These are phyloP conservation scores for Evernia prunastri DNA, from an alignment of 495 filamentous ascomycete species.

Conservation along the genomic window DNA sequence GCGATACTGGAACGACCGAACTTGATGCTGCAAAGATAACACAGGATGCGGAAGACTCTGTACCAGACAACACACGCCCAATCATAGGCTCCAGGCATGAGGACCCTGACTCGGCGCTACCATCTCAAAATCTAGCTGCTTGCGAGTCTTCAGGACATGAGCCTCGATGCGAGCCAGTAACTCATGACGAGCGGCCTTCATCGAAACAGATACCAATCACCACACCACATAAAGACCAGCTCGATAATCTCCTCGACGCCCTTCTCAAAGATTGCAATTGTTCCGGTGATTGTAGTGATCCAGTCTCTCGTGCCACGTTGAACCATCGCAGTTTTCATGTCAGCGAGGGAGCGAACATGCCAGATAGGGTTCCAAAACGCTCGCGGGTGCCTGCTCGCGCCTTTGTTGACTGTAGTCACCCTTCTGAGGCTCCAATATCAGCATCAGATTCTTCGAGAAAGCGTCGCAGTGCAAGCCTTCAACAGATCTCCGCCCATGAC, in stretches of 20 bases:
- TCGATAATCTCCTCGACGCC: constrained; percentile 2
- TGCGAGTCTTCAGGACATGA: not conserved
- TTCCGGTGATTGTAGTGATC: not conserved
- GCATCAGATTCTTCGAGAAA: not conserved
- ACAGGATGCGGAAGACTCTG: not conserved
- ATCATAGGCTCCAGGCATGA: not conserved
- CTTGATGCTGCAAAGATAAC: not conserved
- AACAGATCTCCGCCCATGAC: not conserved
- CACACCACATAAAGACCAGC: not conserved
- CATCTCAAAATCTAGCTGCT: not conserved
- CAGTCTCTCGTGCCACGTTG: not conserved
- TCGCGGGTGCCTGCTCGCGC: not conserved
- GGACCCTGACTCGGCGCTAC: not conserved
- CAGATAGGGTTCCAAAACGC: not conserved
- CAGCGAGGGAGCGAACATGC: not conserved
- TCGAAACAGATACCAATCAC: not conserved
- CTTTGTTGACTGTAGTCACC: too few relatives aligned
- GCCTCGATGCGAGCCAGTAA: not conserved
- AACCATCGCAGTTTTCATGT: not conserved
- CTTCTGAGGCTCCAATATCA: not conserved
- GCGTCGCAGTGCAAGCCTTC: not conserved
- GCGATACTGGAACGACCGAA: not conserved
- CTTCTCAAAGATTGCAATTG: constrained; percentile 1
- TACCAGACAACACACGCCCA: not conserved
- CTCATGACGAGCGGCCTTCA: not conserved